phyloP scores from a whole-genome alignment of 345 rosid genomes.

The Sonneratia alba region DNA sequence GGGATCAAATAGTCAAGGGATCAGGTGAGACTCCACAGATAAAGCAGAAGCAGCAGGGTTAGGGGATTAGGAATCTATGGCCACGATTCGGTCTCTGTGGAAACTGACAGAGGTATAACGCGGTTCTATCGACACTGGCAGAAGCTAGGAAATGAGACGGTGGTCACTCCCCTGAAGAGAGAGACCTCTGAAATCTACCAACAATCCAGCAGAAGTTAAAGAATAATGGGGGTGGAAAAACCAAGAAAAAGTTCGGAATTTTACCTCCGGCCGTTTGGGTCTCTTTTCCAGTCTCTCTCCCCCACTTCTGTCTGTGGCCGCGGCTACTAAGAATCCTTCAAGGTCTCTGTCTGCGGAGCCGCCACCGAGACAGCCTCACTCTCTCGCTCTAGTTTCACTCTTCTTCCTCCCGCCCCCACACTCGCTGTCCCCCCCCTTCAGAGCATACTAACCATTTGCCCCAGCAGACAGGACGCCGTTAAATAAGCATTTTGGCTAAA shows the following conservation, averaged over 20 bases:
- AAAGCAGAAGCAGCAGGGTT: background rate
- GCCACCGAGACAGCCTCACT: background rate
- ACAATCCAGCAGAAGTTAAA: background rate
- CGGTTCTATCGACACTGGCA: conserved; percentile 1
- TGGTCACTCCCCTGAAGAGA: background rate
- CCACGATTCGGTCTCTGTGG: conserved; percentile 24
- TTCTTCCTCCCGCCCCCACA: too few relatives aligned
- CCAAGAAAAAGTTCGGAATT: background rate
- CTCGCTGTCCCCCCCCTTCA: conserved; percentile 15
- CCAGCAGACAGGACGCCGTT: conserved; percentile 22
- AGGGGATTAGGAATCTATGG: conserved; percentile 62
- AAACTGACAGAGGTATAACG: conserved; percentile 22
- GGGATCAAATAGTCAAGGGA: background rate
- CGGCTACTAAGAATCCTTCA: too few relatives aligned
- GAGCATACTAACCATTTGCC: too few relatives aligned
- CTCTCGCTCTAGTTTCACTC: background rate
- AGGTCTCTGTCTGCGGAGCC: background rate
- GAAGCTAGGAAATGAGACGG: background rate
- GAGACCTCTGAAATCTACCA: background rate
- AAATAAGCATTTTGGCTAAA: background rate
- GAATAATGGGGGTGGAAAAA: background rate
- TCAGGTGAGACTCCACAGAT: background rate
- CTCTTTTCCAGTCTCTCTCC: background rate
- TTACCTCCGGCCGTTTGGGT: conserved; percentile 6
- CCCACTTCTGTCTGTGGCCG: background rate